Evolutionary conservation across 164 flowering plant species (phyloP), one percentile per base, ranked within the genome.

Genomic region (Hamamelis virginiana): DNA sequence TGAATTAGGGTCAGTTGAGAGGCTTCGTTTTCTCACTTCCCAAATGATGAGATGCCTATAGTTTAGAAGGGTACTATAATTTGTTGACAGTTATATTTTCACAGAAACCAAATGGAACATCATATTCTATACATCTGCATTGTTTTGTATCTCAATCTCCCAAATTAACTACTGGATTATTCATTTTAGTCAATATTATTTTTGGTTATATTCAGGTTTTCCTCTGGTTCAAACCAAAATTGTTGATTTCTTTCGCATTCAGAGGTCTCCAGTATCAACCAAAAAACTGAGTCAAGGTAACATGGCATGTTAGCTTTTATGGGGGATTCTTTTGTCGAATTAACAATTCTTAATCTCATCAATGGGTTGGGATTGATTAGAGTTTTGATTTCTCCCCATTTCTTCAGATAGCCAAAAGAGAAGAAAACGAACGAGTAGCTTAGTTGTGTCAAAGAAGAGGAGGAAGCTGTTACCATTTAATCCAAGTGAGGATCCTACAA

Each of bases 401-500:
- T 26, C 62, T 60, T 12, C 47, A 89, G 97, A 83, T 38, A 46
- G 11, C 64, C 67, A 65, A 27, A 89, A 79, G 81, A 88, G 67
- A 69, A 71, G 86, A 69, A 89, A 69, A 74, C 77, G 91, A 33
- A 38, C 77, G 1, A 75, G 81, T 61, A 58, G 77, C 62, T 72
- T 92, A 38, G 85, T 67, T 18, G 55, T 82, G 71, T 75, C 85
- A 1, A 95, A 91, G 76, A 92, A 90, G 89, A 87, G 69, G 68
- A 84, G 97, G 76, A 89, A 70, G 76, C 59, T 95, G 45, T 74
- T 90, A 77, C 85, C 97, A 0, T 95, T 90, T 68, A 80, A 64
- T 72, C 97, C 97, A 1, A 84, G 71, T 25, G 88, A 91, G 62
- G 96, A 89, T 70, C 76, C 80, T 16, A 25, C 18, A 48, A 84